Evolutionary conservation across 768 basidiomycete genomes (phyloP).

Genomic region (Hysterangium stoloniferum): DNA sequence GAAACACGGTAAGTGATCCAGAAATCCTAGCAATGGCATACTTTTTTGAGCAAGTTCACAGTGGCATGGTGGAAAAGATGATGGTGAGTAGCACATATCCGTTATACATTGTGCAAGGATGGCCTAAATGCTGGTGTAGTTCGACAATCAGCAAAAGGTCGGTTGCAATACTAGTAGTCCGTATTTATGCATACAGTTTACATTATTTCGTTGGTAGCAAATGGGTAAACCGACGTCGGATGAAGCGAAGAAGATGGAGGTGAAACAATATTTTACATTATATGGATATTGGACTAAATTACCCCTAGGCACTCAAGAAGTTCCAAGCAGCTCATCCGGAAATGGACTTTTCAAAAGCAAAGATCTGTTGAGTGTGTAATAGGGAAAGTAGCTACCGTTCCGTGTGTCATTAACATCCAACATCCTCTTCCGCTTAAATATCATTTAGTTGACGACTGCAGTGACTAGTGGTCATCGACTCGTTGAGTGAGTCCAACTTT

Average conservation of each 20-base stretch:
- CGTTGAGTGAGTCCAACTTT: no score
- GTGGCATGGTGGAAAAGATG: constrained; percentile 99
- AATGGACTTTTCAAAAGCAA: constrained; percentile 89
- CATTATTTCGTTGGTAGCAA: constrained; percentile 44
- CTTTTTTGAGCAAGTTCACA: constrained; percentile 20
- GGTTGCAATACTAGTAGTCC: constrained; percentile 2
- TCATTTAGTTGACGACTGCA: no score
- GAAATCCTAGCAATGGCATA: neutral
- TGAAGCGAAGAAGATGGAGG: constrained; percentile 89
- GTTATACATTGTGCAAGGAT: neutral
- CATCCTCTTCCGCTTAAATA: no score
- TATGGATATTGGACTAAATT: constrained; percentile 6
- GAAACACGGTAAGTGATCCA: constrained; percentile 68
- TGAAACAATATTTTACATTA: constrained; percentile 20
- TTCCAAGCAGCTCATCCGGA: constrained; percentile 90
- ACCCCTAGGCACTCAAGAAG: constrained; percentile 64
- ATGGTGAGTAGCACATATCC: constrained; percentile 61
- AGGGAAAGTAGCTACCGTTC: no score
- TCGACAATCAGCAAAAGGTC: constrained; percentile 74
- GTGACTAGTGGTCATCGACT: no score
- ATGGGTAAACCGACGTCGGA: constrained; percentile 95
- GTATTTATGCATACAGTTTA: constrained; percentile 9
- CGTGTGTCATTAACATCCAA: no score
- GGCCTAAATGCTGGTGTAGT: constrained; percentile 32
- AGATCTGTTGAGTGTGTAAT: constrained; percentile 69